Base-by-base conservation (phyloP, 352 stramenopile genomes). In the Phytophthora hibernalis region DNA sequence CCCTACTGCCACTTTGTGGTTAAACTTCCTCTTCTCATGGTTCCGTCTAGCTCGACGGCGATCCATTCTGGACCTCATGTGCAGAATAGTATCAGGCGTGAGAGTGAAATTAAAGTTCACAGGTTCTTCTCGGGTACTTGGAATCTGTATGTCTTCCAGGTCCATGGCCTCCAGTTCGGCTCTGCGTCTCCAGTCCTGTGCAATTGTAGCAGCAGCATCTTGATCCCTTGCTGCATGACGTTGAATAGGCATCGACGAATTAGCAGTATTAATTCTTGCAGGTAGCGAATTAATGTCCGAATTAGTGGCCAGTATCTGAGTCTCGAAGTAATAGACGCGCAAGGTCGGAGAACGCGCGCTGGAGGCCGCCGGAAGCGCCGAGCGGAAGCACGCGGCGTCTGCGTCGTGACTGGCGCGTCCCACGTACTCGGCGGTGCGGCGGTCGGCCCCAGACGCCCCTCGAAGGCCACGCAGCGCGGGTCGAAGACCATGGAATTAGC, bases 261-360 rank as follows among this genome's bases (percentile, higher is more conserved):
- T 54, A 9, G 21, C 0, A 3, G 13, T 67, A 70, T 66, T 61
- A 54, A 38, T 55, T 69, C 57, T 59, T 8, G 18, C 33, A 68
- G 66, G 54, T 61, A 48, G 2, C 13, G 48, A 50, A 79, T 55
- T 42, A 72, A 55, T 55, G 37, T 47, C 57, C 28, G 26, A 40
- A 48, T 48, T 48, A 30, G 79, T 86, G 11, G 82, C 67, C 28
- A 89, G 15, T 47, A 89, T 65, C 26, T 75, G 77, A 44, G 72
- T 74, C 70, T 90, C 82, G 42, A 68, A 88, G 66, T 90, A 90
- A 53, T 80, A 90, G 24, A 85, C 37, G 18, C 71, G 79, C 9
- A 83, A 30, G 0, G n/a, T 28, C 18, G 20, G 21, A 40, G 43
- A 60, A 33, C 10, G 49, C 44, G 30, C 44, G 21, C 18, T 38